Evolutionary conservation across 306 rosid species (phyloP), one percentile per base, ranked within the genome.

Genomic region (Acacia crassicarpa): DNA sequence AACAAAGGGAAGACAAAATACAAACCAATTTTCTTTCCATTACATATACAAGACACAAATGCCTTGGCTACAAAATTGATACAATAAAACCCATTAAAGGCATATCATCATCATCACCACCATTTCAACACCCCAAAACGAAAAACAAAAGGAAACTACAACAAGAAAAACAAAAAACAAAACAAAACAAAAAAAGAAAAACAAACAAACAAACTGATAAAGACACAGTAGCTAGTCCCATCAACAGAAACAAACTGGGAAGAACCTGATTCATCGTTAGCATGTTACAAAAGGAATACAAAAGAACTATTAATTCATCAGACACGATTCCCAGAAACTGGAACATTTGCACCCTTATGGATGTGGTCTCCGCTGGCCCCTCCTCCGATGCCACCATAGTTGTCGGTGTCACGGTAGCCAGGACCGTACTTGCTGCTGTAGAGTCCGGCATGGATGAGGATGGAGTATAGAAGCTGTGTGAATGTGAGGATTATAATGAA

Each of bases 351-450:
- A 56, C 85, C 88, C 88, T 94, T 94, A 38, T 83, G 98, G 79
- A 82, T 75, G 1, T 91, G 93, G 48, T 90, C 97, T 4, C 58
- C 88, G 0, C 77, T 86, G 4, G 8, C 56, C n/a, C 56, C 56
- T 14, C 92, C 40, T 38, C 40, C 40, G 8, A 38, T 89, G 40
- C 76, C 76, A 43, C 84, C 90, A 30, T 95, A 90, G 66, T 89
- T 90, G 3, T 90, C 92, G 1, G 85, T 30, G 74, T 93, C 91
- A 16, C 94, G 91, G 81, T 95, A 93, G 0, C 97, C 96, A 0
- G 99, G 98, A n/a, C 98, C 98, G 61, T 93, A 93, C 80, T 88
- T 83, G 85, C 93, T 91, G 73, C 95, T 93, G 77, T 78, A 92
- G 38, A 93, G 9, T 1, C 99, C 99, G 2, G 99, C 98, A 72